Percentiles rank a stretch among this genome's conserved stretches.
Conservation (phyloP, 192 early-diverging fungal species). For the Jimgerdemannia flammicorona region DNA sequence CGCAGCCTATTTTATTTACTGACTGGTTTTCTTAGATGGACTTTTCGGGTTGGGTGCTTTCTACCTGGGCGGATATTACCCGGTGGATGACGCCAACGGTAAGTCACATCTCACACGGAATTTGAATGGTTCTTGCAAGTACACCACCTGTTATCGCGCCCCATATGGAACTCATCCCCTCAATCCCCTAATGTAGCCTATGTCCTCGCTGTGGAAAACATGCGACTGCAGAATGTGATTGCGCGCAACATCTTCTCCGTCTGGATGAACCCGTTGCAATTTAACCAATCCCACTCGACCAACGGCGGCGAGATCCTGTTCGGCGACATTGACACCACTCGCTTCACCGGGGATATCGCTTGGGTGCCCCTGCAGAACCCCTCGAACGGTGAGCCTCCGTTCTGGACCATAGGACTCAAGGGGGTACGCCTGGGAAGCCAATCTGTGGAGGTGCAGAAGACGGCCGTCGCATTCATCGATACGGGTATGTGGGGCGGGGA, state of each 20-base stretch:
- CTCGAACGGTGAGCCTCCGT: background rate
- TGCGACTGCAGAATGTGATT: background rate
- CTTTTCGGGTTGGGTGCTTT: background rate
- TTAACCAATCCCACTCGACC: background rate
- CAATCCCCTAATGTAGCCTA: background rate
- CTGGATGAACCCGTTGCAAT: background rate
- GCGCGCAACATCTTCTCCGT: background rate
- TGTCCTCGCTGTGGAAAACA: background rate
- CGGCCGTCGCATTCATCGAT: background rate
- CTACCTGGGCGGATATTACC: background rate
- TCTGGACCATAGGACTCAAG: background rate
- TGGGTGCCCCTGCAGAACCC: background rate
- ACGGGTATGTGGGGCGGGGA: background rate
- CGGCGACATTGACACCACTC: background rate
- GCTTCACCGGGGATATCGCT: background rate
- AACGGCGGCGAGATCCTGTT: background rate
- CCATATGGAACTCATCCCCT: too few species aligned
- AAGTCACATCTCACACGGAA: background rate
- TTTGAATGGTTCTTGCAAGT: too few species aligned
- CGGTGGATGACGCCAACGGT: background rate
- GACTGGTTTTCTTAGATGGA: background rate
- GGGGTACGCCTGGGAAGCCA: background rate
- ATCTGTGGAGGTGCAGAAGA: background rate
- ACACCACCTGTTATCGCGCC: background rate
- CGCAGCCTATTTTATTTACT: too few species aligned